Percentiles rank a stretch among this genome's conserved stretches.
phyloP scores from a whole-genome alignment of 2,329 filamentous ascomycete species.

The Celoporthe dispersa region DNA sequence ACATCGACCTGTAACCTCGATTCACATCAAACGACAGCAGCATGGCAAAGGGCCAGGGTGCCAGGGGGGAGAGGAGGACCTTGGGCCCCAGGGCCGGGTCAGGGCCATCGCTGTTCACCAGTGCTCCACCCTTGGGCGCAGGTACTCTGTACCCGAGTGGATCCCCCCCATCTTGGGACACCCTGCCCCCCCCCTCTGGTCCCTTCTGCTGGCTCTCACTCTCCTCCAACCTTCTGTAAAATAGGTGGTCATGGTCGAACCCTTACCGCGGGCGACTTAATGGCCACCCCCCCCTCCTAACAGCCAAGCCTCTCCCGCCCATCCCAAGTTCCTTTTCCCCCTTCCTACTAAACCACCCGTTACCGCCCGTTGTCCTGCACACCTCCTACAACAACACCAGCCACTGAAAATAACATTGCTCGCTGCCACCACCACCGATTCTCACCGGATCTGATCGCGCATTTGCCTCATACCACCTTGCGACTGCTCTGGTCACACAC shows the following conservation, averaged over 20 bases:
- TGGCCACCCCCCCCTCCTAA: constrained; percentile 18
- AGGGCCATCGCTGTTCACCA: not conserved
- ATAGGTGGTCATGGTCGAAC: constrained; percentile 2
- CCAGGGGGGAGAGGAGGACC: not conserved
- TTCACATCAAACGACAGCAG: not conserved
- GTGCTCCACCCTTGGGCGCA: constrained; percentile 19
- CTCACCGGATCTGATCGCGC: constrained; percentile 19
- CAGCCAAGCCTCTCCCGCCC: constrained; percentile 29
- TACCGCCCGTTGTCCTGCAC: constrained; percentile 20
- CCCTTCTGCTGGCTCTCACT: constrained; percentile 5
- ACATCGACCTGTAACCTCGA: not conserved
- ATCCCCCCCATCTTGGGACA: not conserved
- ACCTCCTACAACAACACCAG: constrained; percentile 15
- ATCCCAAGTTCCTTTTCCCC: constrained; percentile 25
- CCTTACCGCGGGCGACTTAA: constrained; percentile 23
- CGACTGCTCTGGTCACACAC: constrained; percentile 15
- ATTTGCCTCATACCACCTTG: constrained; percentile 21
- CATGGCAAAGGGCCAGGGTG: not conserved
- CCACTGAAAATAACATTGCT: constrained; percentile 19
- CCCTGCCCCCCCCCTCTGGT: not conserved
- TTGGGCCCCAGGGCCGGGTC: not conserved
- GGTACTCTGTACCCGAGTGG: constrained; percentile 19
- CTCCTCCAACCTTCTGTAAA: constrained; percentile 5
- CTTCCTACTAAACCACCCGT: constrained; percentile 6
- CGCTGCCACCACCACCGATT: constrained; percentile 17